A percentile compares a stretch with the other conserved stretches of the same genome.
Conservation (phyloP, 208 protist genomes). For the Leishmania aethiopica region DNA sequence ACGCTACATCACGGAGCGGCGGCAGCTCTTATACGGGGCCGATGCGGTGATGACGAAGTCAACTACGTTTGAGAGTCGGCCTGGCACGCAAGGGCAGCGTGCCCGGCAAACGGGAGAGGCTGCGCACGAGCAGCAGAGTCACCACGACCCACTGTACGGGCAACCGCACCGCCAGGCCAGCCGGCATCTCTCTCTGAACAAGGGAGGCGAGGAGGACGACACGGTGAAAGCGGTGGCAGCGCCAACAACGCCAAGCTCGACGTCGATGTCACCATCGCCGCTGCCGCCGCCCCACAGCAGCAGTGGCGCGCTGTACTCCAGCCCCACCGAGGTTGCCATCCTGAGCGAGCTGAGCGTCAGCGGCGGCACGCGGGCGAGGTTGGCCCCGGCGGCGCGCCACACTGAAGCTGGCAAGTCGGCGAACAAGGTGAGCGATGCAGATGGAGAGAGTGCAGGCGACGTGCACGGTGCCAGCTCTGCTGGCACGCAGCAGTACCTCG, state of each 20-base stretch:
- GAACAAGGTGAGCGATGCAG: not conserved
- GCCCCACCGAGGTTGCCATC: not conserved
- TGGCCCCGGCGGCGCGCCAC: not conserved
- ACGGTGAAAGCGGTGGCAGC: not conserved
- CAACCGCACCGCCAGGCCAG: not conserved
- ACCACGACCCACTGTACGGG: not conserved
- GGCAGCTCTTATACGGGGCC: slow-evolving; percentile 27
- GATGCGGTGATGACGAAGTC: not conserved
- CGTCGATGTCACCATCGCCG: not conserved
- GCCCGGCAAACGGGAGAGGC: not conserved
- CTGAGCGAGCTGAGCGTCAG: not conserved
- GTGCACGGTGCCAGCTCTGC: slow-evolving; percentile 1
- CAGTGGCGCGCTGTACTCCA: not conserved
- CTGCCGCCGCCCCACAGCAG: not conserved
- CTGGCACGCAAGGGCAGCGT: not conserved
- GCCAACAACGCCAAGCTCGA: not conserved
- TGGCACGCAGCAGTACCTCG: slow-evolving; percentile 30
- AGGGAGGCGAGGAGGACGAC: not conserved
- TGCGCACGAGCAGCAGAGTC: not conserved
- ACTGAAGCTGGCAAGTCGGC: not conserved
- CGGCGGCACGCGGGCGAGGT: not conserved
- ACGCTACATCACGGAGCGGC: slow-evolving; percentile 47
- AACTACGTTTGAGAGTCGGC: not conserved
- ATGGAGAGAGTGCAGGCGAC: not conserved
- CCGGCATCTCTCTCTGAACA: not conserved